A percentile compares a stretch with the other conserved stretches of the same genome.
These are phyloP conservation scores for Pelagophyceae sp. DNA, from an alignment of 352 stramenopile genomes.

Conservation along the genomic window DNA sequence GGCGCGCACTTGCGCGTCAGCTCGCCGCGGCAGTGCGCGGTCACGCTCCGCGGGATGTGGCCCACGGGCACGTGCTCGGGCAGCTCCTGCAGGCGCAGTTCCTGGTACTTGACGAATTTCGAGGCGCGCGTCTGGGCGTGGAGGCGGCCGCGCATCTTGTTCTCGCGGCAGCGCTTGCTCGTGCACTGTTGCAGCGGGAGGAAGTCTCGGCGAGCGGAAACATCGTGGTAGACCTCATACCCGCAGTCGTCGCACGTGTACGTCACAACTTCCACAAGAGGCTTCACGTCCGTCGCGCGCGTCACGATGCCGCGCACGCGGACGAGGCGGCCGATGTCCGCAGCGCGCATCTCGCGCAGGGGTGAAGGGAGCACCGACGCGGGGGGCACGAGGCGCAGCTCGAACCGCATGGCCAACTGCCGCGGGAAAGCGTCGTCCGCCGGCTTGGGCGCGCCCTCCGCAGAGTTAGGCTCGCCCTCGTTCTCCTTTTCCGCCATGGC, in stretches of 20 bases:
- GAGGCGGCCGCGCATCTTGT: conserved; percentile 63
- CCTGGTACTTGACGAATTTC: conserved; percentile 98
- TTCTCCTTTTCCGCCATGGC: conserved; percentile 22
- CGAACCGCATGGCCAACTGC: conserved; percentile 72
- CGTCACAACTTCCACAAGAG: conserved; percentile 84
- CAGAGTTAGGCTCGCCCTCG: background rate
- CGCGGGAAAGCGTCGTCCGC: conserved; percentile 68
- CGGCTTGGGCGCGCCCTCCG: background rate
- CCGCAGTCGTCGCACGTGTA: conserved; percentile 88
- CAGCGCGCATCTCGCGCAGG: conserved; percentile 83
- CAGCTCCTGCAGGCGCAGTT: conserved; percentile 93
- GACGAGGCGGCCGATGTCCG: conserved; percentile 87
- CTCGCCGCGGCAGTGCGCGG: conserved; percentile 79
- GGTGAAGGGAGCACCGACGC: conserved; percentile 50
- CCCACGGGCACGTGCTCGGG: conserved; percentile 90
- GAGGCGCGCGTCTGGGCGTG: conserved; percentile 90
- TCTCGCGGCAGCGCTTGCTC: conserved; percentile 68
- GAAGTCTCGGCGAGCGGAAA: conserved; percentile 80
- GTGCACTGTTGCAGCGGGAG: conserved; percentile 81
- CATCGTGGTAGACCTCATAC: conserved; percentile 92
- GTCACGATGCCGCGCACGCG: conserved; percentile 95
- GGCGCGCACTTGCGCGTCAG: conserved; percentile 81
- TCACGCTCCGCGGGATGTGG: conserved; percentile 85
- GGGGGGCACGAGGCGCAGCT: conserved; percentile 51
- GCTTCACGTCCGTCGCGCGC: conserved; percentile 94